These are phyloP conservation scores for Apophysomyces sp. DNA, from an alignment of 371 early-diverging fungal species.

Conservation along the genomic window DNA sequence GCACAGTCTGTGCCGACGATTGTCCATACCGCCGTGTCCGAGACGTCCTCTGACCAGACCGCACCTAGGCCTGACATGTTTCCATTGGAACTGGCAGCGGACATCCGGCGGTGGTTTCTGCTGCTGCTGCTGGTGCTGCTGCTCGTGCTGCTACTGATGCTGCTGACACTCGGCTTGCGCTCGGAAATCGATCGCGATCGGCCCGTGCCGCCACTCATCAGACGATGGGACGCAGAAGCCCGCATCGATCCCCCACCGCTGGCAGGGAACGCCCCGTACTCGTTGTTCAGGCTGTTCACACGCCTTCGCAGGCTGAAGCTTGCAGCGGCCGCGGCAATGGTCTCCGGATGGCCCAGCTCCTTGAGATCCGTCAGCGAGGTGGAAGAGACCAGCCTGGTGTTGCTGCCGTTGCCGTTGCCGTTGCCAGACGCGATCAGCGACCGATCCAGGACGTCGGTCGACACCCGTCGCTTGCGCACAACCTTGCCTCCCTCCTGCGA, in stretches of 20 bases:
- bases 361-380: conserved; percentile 6
- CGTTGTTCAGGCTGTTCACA: conserved; percentile 18
- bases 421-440: not conserved
- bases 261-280: not conserved
- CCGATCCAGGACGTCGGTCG: conserved; percentile 20
- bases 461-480: conserved; percentile 46
- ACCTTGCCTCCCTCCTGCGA: conserved; percentile 41
- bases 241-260: not conserved
- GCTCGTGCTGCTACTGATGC: conserved; percentile 17
- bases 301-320: conserved; percentile 12
- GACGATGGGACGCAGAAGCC: conserved; percentile 10
- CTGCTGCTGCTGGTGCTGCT: conserved; percentile 5
- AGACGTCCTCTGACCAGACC: conserved; percentile 81
- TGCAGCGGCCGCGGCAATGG: not conserved
- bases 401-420: too few relatives aligned
- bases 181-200: conserved; percentile 9
- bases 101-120: not conserved
- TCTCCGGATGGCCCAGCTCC: not conserved
- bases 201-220: conserved; percentile 2
- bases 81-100: conserved; percentile 15
- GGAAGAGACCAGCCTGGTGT: not conserved
- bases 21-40: conserved; percentile 88
- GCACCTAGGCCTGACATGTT: conserved; percentile 23
- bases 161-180: conserved; percentile 19
- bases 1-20: conserved; percentile 84